phyloP scores from a whole-genome alignment of 2,329 filamentous ascomycete species.

The Xylaria sp. region DNA sequence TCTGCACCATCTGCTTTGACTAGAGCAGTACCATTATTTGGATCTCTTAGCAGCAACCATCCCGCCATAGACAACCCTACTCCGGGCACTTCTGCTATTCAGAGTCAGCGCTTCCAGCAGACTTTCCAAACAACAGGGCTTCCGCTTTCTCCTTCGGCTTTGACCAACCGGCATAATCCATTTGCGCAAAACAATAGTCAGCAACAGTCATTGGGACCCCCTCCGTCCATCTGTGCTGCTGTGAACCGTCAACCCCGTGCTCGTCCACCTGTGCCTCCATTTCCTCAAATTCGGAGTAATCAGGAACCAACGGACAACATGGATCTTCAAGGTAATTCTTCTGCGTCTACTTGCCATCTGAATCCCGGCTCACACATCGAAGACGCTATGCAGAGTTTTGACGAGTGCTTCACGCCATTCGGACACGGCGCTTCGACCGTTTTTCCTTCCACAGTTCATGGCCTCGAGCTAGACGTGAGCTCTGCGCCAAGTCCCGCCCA shows the following conservation, averaged over 20 bases:
- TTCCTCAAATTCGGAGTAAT: conserved; percentile 55
- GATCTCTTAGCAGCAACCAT: conserved; percentile 34
- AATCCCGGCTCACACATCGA: conserved; percentile 31
- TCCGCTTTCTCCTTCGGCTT: conserved; percentile 47
- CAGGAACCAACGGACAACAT: conserved; percentile 44
- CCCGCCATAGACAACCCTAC: conserved; percentile 37
- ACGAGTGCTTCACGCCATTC: conserved; percentile 51
- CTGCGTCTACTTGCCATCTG: background rate
- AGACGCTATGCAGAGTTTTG: conserved; percentile 53
- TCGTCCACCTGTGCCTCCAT: conserved; percentile 68
- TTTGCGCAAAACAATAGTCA: conserved; percentile 38
- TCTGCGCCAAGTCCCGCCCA: conserved; percentile 47
- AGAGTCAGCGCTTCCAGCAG: conserved; percentile 56
- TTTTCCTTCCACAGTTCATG: conserved; percentile 47
- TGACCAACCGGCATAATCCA: conserved; percentile 54
- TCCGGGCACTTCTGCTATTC: conserved; percentile 43
- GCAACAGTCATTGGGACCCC: conserved; percentile 61
- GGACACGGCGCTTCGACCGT: conserved; percentile 46
- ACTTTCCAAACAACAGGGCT: conserved; percentile 55
- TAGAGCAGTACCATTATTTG: conserved; percentile 36
- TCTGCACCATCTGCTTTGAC: conserved; percentile 38
- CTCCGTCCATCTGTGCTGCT: conserved; percentile 52
- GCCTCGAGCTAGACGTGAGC: conserved; percentile 47
- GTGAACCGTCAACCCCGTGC: conserved; percentile 50
- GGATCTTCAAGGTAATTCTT: conserved; percentile 51